These are phyloP conservation scores for Leptomonas pyrrhocoris DNA, from an alignment of 208 protist species.

Conservation along the genomic window DNA sequence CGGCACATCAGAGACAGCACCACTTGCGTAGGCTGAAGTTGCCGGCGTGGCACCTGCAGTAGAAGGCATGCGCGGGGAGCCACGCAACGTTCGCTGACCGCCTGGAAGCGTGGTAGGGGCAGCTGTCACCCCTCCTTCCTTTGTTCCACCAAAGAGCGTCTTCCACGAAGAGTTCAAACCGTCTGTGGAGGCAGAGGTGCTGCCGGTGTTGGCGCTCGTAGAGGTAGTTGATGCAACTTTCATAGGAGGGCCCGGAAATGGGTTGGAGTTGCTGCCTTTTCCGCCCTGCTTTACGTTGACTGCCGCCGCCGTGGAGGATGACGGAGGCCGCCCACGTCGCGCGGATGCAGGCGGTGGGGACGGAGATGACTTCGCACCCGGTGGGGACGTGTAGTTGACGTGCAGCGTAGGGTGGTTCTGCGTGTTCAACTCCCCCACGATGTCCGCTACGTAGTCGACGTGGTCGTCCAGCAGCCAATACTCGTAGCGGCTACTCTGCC, in stretches of 20 bases:
- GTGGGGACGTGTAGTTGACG: slow-evolving; percentile 21
- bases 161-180: slow-evolving; percentile 25
- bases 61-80: not conserved
- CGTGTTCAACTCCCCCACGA: slow-evolving; percentile 40
- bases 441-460: slow-evolving; percentile 35
- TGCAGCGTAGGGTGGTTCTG: slow-evolving; percentile 35
- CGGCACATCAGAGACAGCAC: slow-evolving; percentile 6
- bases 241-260: not conserved
- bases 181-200: not conserved
- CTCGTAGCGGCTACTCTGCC: slow-evolving; percentile 50
- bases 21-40: not conserved
- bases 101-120: not conserved
- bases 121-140: not conserved
- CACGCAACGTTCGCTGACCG: slow-evolving; percentile 22
- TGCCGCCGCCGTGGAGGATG: not conserved
- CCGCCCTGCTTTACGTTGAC: not conserved
- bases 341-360: not conserved
- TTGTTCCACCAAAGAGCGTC: slow-evolving; percentile 21
- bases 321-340: slow-evolving; percentile 6
- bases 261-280: not conserved
- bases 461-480: slow-evolving; percentile 41
- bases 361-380: not conserved
- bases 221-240: not conserved
- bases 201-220: not conserved
- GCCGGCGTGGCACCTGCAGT: not conserved